These are phyloP conservation scores for Spathaspora gorwiae DNA, from an alignment of 805 yeast genomes.

Conservation along the genomic window DNA sequence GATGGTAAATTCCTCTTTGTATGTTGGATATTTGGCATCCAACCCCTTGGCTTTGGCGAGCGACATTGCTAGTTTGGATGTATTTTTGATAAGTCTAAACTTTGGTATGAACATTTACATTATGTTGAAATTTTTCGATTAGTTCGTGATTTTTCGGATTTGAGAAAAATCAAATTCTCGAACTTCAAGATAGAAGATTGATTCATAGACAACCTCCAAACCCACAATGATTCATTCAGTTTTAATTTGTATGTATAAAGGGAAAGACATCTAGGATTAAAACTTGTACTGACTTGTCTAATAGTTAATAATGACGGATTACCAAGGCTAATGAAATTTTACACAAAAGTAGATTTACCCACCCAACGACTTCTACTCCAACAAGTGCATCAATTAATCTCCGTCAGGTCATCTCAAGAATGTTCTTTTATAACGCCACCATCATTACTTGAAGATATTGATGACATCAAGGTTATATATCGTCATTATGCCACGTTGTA, in stretches of 20 bases:
- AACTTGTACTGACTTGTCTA: constrained; percentile 17
- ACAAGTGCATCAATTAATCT: constrained; percentile 77
- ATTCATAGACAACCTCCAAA: background rate
- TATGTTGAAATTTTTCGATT: too few species aligned
- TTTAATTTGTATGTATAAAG: constrained; percentile 57
- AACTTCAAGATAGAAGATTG: too few species aligned
- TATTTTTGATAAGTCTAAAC: too few species aligned
- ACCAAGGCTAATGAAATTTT: constrained; percentile 86
- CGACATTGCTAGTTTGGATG: constrained; percentile 5
- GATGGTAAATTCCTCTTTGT: constrained; percentile 47
- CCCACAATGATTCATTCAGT: constrained; percentile 77
- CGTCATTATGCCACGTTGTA: constrained; percentile 94
- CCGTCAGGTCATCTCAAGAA: constrained; percentile 65
- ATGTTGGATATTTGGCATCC: constrained; percentile 37
- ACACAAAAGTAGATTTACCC: constrained; percentile 81
- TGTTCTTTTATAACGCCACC: constrained; percentile 92
- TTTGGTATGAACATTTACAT: too few species aligned
- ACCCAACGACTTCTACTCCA: constrained; percentile 76
- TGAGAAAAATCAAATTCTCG: too few species aligned
- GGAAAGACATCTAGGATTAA: too few species aligned
- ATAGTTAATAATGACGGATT: constrained; percentile 84
- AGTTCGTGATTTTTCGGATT: too few species aligned
- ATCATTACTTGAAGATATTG: constrained; percentile 62
- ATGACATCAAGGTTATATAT: constrained; percentile 83
- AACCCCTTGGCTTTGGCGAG: constrained; percentile 19